These are phyloP conservation scores for Epichloe hybrida DNA, from an alignment of 2,329 filamentous ascomycete species.

Conservation along the genomic window DNA sequence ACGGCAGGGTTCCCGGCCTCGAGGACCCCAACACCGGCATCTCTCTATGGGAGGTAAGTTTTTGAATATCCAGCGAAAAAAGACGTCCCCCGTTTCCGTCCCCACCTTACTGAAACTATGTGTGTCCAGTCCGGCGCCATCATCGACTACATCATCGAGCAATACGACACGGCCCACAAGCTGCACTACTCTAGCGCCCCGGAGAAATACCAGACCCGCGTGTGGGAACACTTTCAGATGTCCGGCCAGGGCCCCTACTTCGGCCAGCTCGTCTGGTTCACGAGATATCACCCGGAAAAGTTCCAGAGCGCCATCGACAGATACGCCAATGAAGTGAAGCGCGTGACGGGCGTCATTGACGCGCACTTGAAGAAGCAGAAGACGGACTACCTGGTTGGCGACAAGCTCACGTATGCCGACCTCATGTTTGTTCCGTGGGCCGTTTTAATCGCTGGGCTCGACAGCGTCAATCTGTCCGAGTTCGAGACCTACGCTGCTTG, in stretches of 20 bases:
- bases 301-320: slow-evolving; percentile 15
- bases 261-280: slow-evolving; percentile 14
- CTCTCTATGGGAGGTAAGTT: slow-evolving; percentile 10
- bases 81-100: no score
- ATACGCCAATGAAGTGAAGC: slow-evolving; percentile 16
- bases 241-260: slow-evolving; percentile 19
- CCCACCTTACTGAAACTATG: no score
- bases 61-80: no score
- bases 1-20: slow-evolving; percentile 11
- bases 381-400: slow-evolving; percentile 11
- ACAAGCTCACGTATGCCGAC: slow-evolving; percentile 13
- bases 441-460: not conserved
- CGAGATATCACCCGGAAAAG: slow-evolving; percentile 10
- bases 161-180: slow-evolving; percentile 10
- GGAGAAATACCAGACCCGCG: slow-evolving; percentile 7
- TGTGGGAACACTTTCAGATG: slow-evolving; percentile 11
- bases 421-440: slow-evolving; percentile 13
- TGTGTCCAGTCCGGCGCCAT: slow-evolving; percentile 10
- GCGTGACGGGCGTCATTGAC: slow-evolving; percentile 17
- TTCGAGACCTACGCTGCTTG: slow-evolving; percentile 3
- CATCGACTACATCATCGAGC: slow-evolving; percentile 13
- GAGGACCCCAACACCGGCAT: slow-evolving; percentile 12
- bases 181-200: slow-evolving; percentile 6
- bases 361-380: slow-evolving; percentile 10
- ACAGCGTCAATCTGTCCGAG: not conserved